Evolutionary conservation across 2,329 filamentous ascomycete genomes (phyloP).

Genomic region (Diaporthe velutina): DNA sequence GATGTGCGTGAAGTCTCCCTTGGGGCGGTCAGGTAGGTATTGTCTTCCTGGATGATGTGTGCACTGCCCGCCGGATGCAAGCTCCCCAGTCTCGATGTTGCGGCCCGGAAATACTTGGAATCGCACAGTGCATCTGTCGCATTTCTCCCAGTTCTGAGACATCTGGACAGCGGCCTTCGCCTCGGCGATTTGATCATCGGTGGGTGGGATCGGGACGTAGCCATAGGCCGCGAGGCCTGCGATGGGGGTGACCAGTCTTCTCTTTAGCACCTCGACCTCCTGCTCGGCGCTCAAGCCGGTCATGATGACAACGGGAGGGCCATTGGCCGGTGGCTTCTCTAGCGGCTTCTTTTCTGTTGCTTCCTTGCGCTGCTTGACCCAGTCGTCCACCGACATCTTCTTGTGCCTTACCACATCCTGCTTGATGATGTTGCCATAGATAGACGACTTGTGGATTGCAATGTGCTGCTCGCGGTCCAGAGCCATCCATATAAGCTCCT

Average conservation of each 20-base stretch:
- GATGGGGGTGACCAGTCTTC: conserved; percentile 73
- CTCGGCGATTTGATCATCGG: conserved; percentile 73
- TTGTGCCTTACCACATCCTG: conserved; percentile 82
- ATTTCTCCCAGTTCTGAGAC: conserved; percentile 85
- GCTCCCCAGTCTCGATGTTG: conserved; percentile 79
- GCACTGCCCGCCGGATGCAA: conserved; percentile 83
- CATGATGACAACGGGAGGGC: conserved; percentile 66
- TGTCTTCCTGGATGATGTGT: conserved; percentile 83
- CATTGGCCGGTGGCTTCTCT: conserved; percentile 49
- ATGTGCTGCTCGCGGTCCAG: conserved; percentile 84
- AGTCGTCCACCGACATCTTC: conserved; percentile 79
- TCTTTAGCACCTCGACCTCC: conserved; percentile 74
- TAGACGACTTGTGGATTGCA: conserved; percentile 73
- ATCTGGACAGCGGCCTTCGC: conserved; percentile 75
- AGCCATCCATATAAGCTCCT: conserved; percentile 76
- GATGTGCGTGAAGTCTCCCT: conserved; percentile 68
- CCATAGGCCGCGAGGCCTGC: conserved; percentile 74
- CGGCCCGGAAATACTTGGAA: conserved; percentile 95
- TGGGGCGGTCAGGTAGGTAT: conserved; percentile 68
- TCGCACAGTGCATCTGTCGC: conserved; percentile 85
- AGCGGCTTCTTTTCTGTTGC: conserved; percentile 47
- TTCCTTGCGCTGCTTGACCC: conserved; percentile 73
- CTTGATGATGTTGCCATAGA: conserved; percentile 89
- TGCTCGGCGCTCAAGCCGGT: conserved; percentile 78
- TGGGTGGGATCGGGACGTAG: conserved; percentile 80